Percentiles rank a stretch among this genome's conserved stretches.
phyloP scores from a whole-genome alignment of 176 grass and related monocot species.

The Oryza longistaminata region DNA sequence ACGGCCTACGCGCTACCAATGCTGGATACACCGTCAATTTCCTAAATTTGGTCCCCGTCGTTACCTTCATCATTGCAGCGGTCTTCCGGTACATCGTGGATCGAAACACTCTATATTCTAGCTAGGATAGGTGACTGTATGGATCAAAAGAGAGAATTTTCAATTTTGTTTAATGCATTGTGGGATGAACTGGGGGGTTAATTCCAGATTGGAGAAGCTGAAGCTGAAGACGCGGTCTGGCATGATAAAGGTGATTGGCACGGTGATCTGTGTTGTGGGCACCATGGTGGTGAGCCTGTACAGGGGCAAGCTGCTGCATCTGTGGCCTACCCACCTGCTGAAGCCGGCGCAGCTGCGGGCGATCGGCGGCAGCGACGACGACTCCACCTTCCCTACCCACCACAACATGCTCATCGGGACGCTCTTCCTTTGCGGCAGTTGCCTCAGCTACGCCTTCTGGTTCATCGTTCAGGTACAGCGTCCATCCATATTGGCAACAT shows the following conservation, averaged over 20 bases:
- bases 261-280: conserved; percentile 42
- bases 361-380: too few relatives aligned
- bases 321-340: conserved; percentile 34
- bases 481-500: not conserved
- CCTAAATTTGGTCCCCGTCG: too few relatives aligned
- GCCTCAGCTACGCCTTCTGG: conserved; percentile 49
- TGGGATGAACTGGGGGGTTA: not conserved
- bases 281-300: conserved; percentile 52
- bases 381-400: not conserved
- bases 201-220: conserved; percentile 51
- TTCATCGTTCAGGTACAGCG: conserved; percentile 37
- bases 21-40: too few relatives aligned
- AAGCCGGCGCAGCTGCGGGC: too few relatives aligned
- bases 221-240: not conserved
- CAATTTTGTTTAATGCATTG: not conserved
- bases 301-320: conserved; percentile 14
- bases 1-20: too few relatives aligned
- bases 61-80: too few relatives aligned
- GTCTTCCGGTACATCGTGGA: too few relatives aligned
- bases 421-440: conserved; percentile 39
- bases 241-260: conserved; percentile 42
- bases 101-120: too few relatives aligned
- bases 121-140: too few relatives aligned
- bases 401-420: conserved; percentile 1
- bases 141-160: too few relatives aligned